Evolutionary conservation across 352 stramenopile species (phyloP).

Genomic region (Pythium chondricola): DNA sequence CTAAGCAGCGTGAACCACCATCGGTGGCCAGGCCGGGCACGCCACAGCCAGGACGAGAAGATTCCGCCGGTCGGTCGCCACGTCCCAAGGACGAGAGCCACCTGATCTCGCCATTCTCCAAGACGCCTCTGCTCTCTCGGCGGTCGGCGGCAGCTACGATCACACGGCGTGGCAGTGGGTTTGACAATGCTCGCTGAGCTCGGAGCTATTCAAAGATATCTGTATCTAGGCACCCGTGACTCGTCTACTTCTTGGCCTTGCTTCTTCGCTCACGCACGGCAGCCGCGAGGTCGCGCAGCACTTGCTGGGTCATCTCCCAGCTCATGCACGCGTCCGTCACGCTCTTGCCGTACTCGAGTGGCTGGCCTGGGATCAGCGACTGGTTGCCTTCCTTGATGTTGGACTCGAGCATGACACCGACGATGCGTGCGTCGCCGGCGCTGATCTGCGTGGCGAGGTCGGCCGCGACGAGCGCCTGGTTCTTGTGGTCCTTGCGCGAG

Average conservation of each 20-base stretch:
- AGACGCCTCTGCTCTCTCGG: constrained; percentile 51
- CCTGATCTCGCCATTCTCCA: constrained; percentile 63
- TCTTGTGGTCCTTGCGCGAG: constrained; percentile 86
- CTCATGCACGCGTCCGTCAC: constrained; percentile 88
- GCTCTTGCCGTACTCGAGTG: constrained; percentile 85
- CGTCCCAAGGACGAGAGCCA: constrained; percentile 24
- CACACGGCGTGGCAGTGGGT: constrained; percentile 36
- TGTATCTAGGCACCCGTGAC: not conserved
- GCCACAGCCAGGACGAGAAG: not conserved
- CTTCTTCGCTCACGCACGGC: constrained; percentile 69
- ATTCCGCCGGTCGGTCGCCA: constrained; percentile 29
- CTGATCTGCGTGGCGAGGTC: constrained; percentile 72
- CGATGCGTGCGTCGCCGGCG: constrained; percentile 65
- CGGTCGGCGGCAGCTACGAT: constrained; percentile 19
- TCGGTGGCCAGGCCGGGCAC: not conserved
- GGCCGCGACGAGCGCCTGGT: constrained; percentile 70
- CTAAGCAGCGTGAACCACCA: no score
- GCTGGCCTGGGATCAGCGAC: constrained; percentile 61
- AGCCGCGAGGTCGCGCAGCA: constrained; percentile 66
- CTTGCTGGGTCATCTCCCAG: constrained; percentile 71
- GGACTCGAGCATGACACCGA: constrained; percentile 88
- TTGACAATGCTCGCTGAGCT: constrained; percentile 50
- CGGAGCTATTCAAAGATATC: not conserved
- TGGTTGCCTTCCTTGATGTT: constrained; percentile 83
- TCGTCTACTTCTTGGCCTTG: constrained; percentile 38